A percentile compares a stretch with the other conserved stretches of the same genome.
phyloP scores from a whole-genome alignment of 352 stramenopile species.

The Phytophthora megakarya region DNA sequence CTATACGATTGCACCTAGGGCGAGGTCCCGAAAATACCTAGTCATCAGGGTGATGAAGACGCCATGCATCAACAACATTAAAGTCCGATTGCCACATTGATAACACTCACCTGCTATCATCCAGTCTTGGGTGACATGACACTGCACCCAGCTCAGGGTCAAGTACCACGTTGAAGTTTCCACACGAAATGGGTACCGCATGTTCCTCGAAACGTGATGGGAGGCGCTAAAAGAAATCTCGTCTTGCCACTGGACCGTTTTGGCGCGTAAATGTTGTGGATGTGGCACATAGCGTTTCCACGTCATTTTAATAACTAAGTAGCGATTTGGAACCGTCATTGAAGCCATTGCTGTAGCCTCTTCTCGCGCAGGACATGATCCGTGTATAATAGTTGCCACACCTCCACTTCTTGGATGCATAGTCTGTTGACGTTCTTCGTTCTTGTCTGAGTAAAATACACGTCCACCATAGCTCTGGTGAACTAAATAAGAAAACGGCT shows the following conservation, averaged over 20 bases:
- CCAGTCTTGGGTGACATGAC: background rate
- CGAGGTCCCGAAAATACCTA: too few relatives aligned
- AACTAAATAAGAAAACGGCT: conserved; percentile 1
- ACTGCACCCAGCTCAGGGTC: background rate
- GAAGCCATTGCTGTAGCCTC: background rate
- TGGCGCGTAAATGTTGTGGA: conserved; percentile 14
- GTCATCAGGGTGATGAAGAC: too few relatives aligned
- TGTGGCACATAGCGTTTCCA: background rate
- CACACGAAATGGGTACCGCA: conserved; percentile 7
- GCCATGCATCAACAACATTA: too few relatives aligned
- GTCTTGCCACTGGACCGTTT: conserved; percentile 7
- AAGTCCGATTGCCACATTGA: too few relatives aligned
- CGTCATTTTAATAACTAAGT: background rate
- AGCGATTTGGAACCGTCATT: background rate
- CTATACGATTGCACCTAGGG: too few relatives aligned
- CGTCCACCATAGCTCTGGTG: background rate
- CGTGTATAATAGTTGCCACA: conserved; percentile 8
- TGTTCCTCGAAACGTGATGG: background rate
- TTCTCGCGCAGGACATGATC: background rate
- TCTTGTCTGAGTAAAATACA: conserved; percentile 6
- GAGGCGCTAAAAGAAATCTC: background rate
- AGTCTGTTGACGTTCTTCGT: background rate
- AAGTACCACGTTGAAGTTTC: conserved; percentile 6
- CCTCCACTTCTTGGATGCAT: conserved; percentile 1
- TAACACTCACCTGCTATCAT: too few relatives aligned